phyloP scores from a whole-genome alignment of 306 rosid genomes.

The Prunus kanzakura region DNA sequence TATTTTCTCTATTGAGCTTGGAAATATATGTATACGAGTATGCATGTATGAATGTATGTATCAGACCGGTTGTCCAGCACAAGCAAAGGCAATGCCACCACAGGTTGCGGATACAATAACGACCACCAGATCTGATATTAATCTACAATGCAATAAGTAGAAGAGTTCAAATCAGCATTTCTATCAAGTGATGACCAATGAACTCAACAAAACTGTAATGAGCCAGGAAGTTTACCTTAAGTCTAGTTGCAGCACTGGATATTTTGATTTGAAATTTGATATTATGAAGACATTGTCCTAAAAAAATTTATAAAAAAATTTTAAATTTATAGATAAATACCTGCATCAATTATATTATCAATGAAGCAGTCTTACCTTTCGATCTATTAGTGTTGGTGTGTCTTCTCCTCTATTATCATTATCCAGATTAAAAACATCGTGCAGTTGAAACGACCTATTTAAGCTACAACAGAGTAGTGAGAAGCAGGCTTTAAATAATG shows the following conservation, averaged over 20 bases:
- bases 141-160: conserved; percentile 30
- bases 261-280: conserved; percentile 53
- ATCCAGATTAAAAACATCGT: conserved; percentile 77
- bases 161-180: conserved; percentile 17
- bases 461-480: conserved; percentile 11
- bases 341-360: conserved; percentile 1
- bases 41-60: neutral
- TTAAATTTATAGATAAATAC: neutral
- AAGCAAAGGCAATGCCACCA: conserved; percentile 62
- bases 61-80: conserved; percentile 62
- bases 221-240: conserved; percentile 34
- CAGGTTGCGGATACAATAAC: conserved; percentile 60
- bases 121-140: conserved; percentile 53
- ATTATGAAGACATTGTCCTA: conserved; percentile 55
- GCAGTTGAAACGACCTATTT: conserved; percentile 77
- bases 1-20: neutral
- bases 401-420: conserved; percentile 83
- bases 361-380: conserved; percentile 61
- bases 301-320: neutral
- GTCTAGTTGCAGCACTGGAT: conserved; percentile 59
- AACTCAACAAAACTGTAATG: neutral
- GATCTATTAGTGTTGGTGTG: conserved; percentile 91
- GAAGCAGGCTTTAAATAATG: neutral
- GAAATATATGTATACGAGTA: neutral
- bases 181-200: neutral